Evolutionary conservation across 1,284 basidiomycete species (phyloP).

Genomic region (Malassezia restricta): DNA sequence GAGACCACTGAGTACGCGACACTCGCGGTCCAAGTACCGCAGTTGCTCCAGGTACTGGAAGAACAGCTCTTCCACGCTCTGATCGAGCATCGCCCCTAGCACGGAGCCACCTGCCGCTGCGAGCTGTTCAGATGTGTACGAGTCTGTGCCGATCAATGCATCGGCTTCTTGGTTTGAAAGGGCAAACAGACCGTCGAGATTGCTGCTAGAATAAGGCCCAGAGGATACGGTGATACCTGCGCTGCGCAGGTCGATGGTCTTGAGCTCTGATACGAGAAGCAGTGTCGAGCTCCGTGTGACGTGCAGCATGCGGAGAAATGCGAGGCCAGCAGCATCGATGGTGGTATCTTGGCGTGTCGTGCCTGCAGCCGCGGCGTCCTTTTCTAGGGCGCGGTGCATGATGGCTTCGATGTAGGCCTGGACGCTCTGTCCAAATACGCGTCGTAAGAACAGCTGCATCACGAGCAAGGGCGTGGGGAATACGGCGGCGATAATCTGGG

Average conservation of each 20-base stretch:
- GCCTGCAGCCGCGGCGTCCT: neutral
- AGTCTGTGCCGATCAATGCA: slow-evolving; percentile 17
- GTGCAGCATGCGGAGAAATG: slow-evolving; percentile 80
- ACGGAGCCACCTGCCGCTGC: slow-evolving; percentile 24
- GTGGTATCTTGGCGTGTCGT: slow-evolving; percentile 1
- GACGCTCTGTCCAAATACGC: slow-evolving; percentile 86
- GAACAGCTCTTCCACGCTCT: slow-evolving; percentile 89
- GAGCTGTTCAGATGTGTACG: slow-evolving; percentile 20
- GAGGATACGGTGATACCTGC: slow-evolving; percentile 26
- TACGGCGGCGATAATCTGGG: slow-evolving; percentile 94
- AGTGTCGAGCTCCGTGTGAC: slow-evolving; percentile 72
- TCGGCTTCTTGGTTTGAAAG: slow-evolving; percentile 6
- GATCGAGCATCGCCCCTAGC: slow-evolving; percentile 66
- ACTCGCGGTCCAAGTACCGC: slow-evolving; percentile 83
- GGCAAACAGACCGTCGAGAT: slow-evolving; percentile 10
- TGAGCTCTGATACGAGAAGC: slow-evolving; percentile 76
- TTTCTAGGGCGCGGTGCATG: slow-evolving; percentile 30
- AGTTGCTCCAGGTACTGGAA: slow-evolving; percentile 77
- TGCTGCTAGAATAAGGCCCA: neutral
- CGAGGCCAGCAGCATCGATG: slow-evolving; percentile 49
- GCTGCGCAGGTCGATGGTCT: slow-evolving; percentile 65
- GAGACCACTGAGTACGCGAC: slow-evolving; percentile 68
- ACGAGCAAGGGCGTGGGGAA: slow-evolving; percentile 95
- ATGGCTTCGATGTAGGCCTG: slow-evolving; percentile 42
- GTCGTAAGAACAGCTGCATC: slow-evolving; percentile 94